Percentiles rank a stretch among this genome's conserved stretches.
These are phyloP conservation scores for Sugiyamaella smithiae DNA, from an alignment of 805 yeast genomes.

Conservation along the genomic window DNA sequence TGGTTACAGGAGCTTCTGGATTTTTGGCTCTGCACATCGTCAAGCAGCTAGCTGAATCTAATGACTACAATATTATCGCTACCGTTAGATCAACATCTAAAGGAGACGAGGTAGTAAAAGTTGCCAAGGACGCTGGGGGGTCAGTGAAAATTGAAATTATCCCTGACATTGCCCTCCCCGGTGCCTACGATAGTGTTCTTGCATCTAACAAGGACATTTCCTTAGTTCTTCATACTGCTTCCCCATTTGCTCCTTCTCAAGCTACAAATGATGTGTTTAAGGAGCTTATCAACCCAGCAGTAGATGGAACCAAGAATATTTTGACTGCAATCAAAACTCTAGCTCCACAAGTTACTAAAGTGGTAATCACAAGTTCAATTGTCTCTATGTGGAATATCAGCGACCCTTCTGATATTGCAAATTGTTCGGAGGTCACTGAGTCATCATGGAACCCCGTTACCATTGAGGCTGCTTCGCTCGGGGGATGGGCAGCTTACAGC, in stretches of 20 bases:
- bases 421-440: too few species aligned
- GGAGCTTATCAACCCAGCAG: slow-evolving; percentile 40
- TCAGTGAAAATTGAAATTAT: too few species aligned
- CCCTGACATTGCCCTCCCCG: slow-evolving; percentile 31
- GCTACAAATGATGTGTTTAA: slow-evolving; percentile 51
- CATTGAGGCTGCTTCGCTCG: slow-evolving; percentile 27
- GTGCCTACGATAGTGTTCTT: slow-evolving; percentile 51
- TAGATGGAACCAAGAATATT: too few species aligned
- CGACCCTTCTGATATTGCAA: too few species aligned
- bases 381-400: slow-evolving; percentile 26
- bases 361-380: slow-evolving; percentile 53
- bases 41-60: slow-evolving; percentile 35
- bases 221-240: slow-evolving; percentile 41
- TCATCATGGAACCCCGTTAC: slow-evolving; percentile 40
- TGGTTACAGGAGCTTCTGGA: slow-evolving; percentile 27
- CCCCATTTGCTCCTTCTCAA: slow-evolving; percentile 37
- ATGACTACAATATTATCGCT: slow-evolving; percentile 45
- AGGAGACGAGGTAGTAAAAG: slow-evolving; percentile 17
- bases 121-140: neutral
- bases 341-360: slow-evolving; percentile 42
- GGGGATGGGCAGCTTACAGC: slow-evolving; percentile 24
- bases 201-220: slow-evolving; percentile 37
- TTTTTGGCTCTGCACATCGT: slow-evolving; percentile 25
- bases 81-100: slow-evolving; percentile 45
- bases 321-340: slow-evolving; percentile 38